Base-by-base conservation (phyloP, 2,329 filamentous ascomycete genomes). In the Colletotrichum lini region DNA sequence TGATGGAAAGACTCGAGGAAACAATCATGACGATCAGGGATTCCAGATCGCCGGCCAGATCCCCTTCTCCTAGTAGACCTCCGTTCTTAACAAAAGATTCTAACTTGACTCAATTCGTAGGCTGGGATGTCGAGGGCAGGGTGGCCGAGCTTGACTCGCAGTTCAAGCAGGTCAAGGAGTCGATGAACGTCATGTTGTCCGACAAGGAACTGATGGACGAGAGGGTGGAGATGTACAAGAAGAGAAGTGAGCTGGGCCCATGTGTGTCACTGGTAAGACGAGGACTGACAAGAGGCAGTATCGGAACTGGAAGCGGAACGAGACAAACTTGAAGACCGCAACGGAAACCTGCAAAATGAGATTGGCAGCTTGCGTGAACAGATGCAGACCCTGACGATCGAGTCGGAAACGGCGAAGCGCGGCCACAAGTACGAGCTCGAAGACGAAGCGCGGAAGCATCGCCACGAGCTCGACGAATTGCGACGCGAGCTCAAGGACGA, bases 91-190 rank as follows among this genome's bases (percentile, higher is more conserved):
- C 88, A 75, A 93, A 91, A 84, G 84, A 91, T 86, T 94, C 95
- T 91, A 92, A 94, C 87, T 83, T 88, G 74, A 87, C 84, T 76
- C 81, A 79, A 44, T 89, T 85, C 82, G 74, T 88, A 94, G 93
- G 89, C 77, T 96, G 92, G 88, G 94, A 98, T 79, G 90, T 95
- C 75, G 92, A 95, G 76, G 89, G 89, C 72, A 90, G 92, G 74
- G 88, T 98, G 75, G 91, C 91, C 73, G 88, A 91, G 71, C 92
- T 98, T 82, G 94, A 97, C 76, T 85, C 86, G 21, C 87, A 96
- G 77, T 94, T 94, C 78, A 87, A 88, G 58, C 85, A 88, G 70
- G 86, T 98, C 73, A 92, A 92, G 77, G 87, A 92, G 69, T 91
- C 93, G 73, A 90, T 98, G 78, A 90, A 90, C 70, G 87, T 88